Evolutionary conservation across 345 rosid species (phyloP), one percentile per base, ranked within the genome.

Genomic region (Camelina hispida): DNA sequence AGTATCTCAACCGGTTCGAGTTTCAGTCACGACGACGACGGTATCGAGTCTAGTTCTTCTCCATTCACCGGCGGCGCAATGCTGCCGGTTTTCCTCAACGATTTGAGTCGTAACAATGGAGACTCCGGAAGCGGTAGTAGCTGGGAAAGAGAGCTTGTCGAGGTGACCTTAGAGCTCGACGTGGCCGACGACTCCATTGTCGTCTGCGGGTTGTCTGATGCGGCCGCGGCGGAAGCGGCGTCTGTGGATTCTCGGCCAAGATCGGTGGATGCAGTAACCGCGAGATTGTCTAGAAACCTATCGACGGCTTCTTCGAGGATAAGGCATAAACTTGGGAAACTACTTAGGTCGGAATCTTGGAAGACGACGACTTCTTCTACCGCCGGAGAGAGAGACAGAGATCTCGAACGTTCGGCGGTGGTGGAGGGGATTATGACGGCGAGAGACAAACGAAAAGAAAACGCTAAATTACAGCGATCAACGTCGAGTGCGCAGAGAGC

Each of bases 401-500:
- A 73, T 47, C 11, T 56, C 61, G 71, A 64, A 16, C 57, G 85
- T 23, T 68, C 70, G 64, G 37, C 5, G 40, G 76, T 38, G 4
- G 30, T 28, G 12, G 18, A 9, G 52, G 75, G 81, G 48, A 55
- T 79, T 1, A 63, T 70, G 46, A 23, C 88, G 17, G 84, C 85
- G 40, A 78, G 96, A 28, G 92, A 86, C 3, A 93, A 66, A 62
- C 74, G 97, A 82, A 86, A 66, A 37, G 83, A 81, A 34, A 67
- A 76, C 35, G 95, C 92, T 37, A 84, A 70, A 75, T 83, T 90
- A 9, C 89, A 92, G 50, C 72, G 96, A 73, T 73, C 88, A 53
- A 85, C 82, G 44, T 87, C 96, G 55, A 85, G 87, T 44, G 96
- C 97, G 4, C 85, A 89, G 81, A 71, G 89, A 79, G 98, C 96